These are phyloP conservation scores for Parastagonospora nodorum DNA, from an alignment of 2,329 filamentous ascomycete species.

Conservation along the genomic window DNA sequence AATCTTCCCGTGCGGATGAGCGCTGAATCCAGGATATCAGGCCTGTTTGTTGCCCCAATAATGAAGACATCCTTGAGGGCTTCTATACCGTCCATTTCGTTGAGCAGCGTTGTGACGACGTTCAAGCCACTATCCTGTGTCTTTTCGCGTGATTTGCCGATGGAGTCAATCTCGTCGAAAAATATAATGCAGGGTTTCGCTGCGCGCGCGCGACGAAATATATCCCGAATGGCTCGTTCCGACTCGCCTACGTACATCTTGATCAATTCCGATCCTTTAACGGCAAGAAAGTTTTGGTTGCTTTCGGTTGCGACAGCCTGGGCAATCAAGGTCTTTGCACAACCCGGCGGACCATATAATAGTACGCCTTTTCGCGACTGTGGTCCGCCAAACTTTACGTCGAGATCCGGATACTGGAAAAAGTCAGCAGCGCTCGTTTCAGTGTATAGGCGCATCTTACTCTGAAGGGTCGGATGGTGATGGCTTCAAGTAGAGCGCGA, in stretches of 20 bases:
- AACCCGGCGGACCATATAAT: constrained; percentile 90
- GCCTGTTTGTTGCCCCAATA: constrained; percentile 89
- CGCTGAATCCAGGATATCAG: constrained; percentile 82
- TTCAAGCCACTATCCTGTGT: constrained; percentile 67
- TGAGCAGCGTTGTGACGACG: constrained; percentile 85
- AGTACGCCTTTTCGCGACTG: constrained; percentile 76
- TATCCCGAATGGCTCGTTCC: constrained; percentile 80
- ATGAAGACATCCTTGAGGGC: constrained; percentile 81
- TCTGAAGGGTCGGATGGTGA: constrained; percentile 63
- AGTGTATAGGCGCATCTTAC: constrained; percentile 36
- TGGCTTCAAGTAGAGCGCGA: constrained; percentile 65
- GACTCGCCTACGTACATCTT: constrained; percentile 98
- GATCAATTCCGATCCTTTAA: constrained; percentile 90
- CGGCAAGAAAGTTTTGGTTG: constrained; percentile 89
- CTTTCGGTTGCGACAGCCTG: constrained; percentile 91
- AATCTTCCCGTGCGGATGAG: constrained; percentile 85
- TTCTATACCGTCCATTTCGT: constrained; percentile 96
- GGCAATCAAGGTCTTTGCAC: constrained; percentile 90
- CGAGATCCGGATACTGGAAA: constrained; percentile 41
- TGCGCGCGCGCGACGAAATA: constrained; percentile 84
- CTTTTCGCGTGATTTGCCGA: constrained; percentile 65
- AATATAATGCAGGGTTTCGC: constrained; percentile 92
- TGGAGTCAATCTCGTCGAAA: constrained; percentile 94
- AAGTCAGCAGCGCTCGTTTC: constrained; percentile 6
- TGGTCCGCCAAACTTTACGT: constrained; percentile 40